Evolutionary conservation across 2,329 filamentous ascomycete species (phyloP), one percentile per base, ranked within the genome.

Genomic region (Neopestalotiopsis rosae): DNA sequence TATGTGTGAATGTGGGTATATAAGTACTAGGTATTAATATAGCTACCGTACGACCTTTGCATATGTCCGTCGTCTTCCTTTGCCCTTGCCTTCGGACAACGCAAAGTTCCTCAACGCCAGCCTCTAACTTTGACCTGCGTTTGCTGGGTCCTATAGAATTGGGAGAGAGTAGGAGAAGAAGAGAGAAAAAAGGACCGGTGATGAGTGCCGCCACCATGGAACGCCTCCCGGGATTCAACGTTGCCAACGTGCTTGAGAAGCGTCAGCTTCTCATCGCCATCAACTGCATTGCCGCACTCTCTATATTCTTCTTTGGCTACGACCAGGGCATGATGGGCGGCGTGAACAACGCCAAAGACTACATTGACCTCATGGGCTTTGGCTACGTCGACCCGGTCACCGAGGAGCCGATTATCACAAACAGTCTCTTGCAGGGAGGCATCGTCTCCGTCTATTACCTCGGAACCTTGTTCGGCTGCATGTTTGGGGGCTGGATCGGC

Each of bases 231-330:
- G 77, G 77, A 66, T 71, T 75, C 65, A 78, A 79, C 30, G 76
- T 77, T 24, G 77, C 76, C 66, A 79, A 79, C 68, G 65, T 76
- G 70, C 69, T 78, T 57, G 75, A 79, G 74, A 79, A 79, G 74
- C 72, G 72, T 6, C 69, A 72, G 71, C 73, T 79, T 5, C 72
- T 79, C 38, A 72, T 75, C 13, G 77, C 76, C 49, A 87, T 92
- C 78, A 91, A 91, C 76, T 85, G 84, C 62, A 81, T 92, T 14
- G 90, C 90, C 1, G 89, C 84, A 1, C 77, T 92, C 14, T 91
- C 89, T 14, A 92, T 91, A 71, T 89, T 92, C 78, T 91, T 92
- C 82, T 91, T 91, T 73, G 90, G 85, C 52, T 87, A 87, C 73
- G 86, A 88, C 71, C 86, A 88, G 73, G 86, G 84, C 5, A 68